Evolutionary conservation across 768 basidiomycete genomes (phyloP).

Genomic region (Boletus barrowsii): DNA sequence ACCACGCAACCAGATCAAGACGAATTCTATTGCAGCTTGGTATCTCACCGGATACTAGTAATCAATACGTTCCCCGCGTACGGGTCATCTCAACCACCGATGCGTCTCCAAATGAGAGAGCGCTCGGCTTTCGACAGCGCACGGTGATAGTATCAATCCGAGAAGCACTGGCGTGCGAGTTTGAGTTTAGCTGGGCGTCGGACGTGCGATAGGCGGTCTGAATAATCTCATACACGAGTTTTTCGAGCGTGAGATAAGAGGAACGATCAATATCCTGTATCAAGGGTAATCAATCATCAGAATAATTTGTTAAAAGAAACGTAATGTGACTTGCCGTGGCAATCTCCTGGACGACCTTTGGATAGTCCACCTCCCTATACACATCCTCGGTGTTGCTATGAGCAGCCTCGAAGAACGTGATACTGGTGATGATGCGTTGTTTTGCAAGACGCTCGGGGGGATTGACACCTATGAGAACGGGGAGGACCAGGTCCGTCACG

Average conservation of each 20-base stretch:
- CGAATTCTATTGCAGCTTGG: too few relatives aligned
- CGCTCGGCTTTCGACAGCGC: conserved; percentile 66
- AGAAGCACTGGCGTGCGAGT: conserved; percentile 6
- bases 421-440: conserved; percentile 58
- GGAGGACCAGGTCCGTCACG: conserved; percentile 46
- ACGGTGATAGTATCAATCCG: conserved; percentile 45
- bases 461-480: conserved; percentile 68
- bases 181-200: conserved; percentile 35
- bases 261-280: conserved; percentile 12
- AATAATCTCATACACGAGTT: conserved; percentile 43
- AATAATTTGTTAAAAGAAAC: not conserved
- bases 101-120: conserved; percentile 62
- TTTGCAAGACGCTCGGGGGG: conserved; percentile 63
- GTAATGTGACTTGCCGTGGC: conserved; percentile 12
- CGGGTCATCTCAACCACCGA: conserved; percentile 64
- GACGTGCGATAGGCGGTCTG: conserved; percentile 54
- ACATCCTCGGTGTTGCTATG: conserved; percentile 3
- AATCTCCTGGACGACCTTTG: conserved; percentile 34
- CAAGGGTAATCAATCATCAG: not conserved
- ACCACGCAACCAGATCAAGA: too few relatives aligned
- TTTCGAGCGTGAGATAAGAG: conserved; percentile 21
- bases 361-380: conserved; percentile 33
- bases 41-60: too few relatives aligned
- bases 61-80: not conserved
- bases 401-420: conserved; percentile 41